A percentile compares a stretch with the other conserved stretches of the same genome.
Evolutionary conservation across 768 basidiomycete genomes (phyloP).

Genomic region (Lentinula boryana): DNA sequence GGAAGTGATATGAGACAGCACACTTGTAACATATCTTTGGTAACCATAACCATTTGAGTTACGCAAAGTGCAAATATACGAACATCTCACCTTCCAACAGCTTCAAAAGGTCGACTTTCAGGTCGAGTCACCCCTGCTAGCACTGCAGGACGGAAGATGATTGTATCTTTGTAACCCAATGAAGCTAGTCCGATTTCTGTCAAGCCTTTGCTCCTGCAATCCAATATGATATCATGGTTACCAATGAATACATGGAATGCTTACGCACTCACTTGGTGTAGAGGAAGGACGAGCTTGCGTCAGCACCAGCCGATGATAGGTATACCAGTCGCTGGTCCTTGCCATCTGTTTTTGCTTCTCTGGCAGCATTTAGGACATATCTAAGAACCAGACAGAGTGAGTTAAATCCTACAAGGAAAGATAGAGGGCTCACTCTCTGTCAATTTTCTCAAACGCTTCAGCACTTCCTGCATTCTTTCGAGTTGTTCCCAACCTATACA

Average conservation of each 20-base stretch:
- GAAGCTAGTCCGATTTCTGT: conserved; percentile 65
- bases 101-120: conserved; percentile 34
- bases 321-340: conserved; percentile 61
- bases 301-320: conserved; percentile 48
- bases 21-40: conserved; percentile 29
- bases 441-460: conserved; percentile 69
- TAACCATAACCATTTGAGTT: background rate
- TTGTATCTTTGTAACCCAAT: conserved; percentile 65
- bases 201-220: conserved; percentile 60
- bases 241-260: background rate
- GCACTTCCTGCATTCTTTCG: conserved; percentile 54
- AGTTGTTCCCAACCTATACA: conserved; percentile 57
- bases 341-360: conserved; percentile 50
- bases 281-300: conserved; percentile 42
- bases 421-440: conserved; percentile 52
- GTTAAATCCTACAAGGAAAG: background rate
- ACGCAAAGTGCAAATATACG: background rate
- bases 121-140: conserved; percentile 22
- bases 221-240: background rate
- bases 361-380: conserved; percentile 71
- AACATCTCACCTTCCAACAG: conserved; percentile 29
- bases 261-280: conserved; percentile 35
- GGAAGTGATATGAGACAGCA: conserved; percentile 30
- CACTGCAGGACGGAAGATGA: conserved; percentile 59
- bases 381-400: conserved; percentile 22